phyloP scores from a whole-genome alignment of 768 basidiomycete species.

The Sarcomyxa edulis region DNA sequence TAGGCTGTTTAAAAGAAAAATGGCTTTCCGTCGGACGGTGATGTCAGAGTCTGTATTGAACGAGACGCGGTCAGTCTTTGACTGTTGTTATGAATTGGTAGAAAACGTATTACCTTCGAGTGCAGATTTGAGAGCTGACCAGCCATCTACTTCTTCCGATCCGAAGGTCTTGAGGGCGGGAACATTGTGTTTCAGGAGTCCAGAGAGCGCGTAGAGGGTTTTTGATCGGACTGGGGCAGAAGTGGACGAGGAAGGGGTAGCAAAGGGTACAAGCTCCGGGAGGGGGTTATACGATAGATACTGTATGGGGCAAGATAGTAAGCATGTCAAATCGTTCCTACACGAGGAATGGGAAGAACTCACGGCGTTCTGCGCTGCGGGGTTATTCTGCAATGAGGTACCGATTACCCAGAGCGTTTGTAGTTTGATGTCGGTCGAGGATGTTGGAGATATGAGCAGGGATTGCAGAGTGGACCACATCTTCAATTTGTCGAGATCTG shows the following conservation, averaged over 20 bases:
- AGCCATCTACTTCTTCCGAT: slow-evolving; percentile 46
- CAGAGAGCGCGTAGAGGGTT: slow-evolving; percentile 78
- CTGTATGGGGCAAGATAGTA: slow-evolving; percentile 25
- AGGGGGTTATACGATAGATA: slow-evolving; percentile 65
- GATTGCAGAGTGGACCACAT: slow-evolving; percentile 76
- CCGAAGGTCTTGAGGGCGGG: slow-evolving; percentile 55
- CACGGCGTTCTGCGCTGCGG: slow-evolving; percentile 73
- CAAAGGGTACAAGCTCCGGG: slow-evolving; percentile 53
- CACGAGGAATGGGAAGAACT: slow-evolving; percentile 19
- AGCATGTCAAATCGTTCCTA: slow-evolving; percentile 1
- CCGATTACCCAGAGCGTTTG: slow-evolving; percentile 84
- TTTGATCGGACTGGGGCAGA: slow-evolving; percentile 64
- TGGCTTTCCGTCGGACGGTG: slow-evolving; percentile 68
- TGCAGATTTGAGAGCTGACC: slow-evolving; percentile 53
- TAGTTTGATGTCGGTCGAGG: slow-evolving; percentile 56
- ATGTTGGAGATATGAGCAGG: slow-evolving; percentile 48
- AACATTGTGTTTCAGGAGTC: slow-evolving; percentile 71
- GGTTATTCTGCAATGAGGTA: slow-evolving; percentile 88
- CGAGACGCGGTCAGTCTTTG: slow-evolving; percentile 9
- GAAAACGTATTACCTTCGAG: slow-evolving; percentile 66
- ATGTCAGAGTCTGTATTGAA: slow-evolving; percentile 66
- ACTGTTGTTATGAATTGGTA: no score
- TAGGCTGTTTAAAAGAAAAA: slow-evolving; percentile 72
- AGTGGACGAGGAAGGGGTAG: slow-evolving; percentile 43
- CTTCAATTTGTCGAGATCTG: slow-evolving; percentile 70